Evolutionary conservation across 75 land plant genomes (phyloP), one percentile per base, ranked within the genome.

Genomic region (Isoetes taiwanensis): DNA sequence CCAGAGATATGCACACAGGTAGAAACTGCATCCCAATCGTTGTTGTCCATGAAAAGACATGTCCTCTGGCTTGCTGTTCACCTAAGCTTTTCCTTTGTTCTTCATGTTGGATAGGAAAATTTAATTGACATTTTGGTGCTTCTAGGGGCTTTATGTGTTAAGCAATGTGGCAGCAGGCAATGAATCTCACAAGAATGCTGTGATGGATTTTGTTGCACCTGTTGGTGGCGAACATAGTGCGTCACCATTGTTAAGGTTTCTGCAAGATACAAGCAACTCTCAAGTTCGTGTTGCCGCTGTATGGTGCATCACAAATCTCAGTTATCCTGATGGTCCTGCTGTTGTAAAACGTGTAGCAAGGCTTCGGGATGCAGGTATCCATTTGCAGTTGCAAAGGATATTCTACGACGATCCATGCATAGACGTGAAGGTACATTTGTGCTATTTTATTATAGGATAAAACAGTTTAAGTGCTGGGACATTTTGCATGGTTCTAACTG

Each of bases 361-460:
- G 64, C 71, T 91, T 11, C 65, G 69, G 16, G 61, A 68, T 61
- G 79, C 79, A 32, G 97, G 97, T 30, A 62, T 91, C 12, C 54
- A 83, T 37, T 57, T 69, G 57, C 94, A 78, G 63, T 34, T 91
- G n/a, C 85, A 75, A 43, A 72, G 52, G 30, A 83, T 91, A 94
- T 37, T 37, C 5, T 65, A 55, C 24, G 75, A 87, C 56, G 97
- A 91, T 69, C 82, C 88, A 21, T 90, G 94, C 65, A 34, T 83
- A 41, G 97, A 91, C 71, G 88, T 78, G 14, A 91, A 91, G 85
- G 97, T 91, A 21, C 29, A 43, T n/a, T n/a, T n/a, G n/a, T n/a
- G n/a, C n/a, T n/a, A n/a, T n/a, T n/a, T n/a, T n/a, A n/a, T n/a
- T n/a, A n/a, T n/a, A n/a, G n/a, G n/a, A n/a, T n/a, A n/a, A n/a